Conservation (phyloP, 2,329 filamentous ascomycete genomes). For the Periconia digitata region DNA sequence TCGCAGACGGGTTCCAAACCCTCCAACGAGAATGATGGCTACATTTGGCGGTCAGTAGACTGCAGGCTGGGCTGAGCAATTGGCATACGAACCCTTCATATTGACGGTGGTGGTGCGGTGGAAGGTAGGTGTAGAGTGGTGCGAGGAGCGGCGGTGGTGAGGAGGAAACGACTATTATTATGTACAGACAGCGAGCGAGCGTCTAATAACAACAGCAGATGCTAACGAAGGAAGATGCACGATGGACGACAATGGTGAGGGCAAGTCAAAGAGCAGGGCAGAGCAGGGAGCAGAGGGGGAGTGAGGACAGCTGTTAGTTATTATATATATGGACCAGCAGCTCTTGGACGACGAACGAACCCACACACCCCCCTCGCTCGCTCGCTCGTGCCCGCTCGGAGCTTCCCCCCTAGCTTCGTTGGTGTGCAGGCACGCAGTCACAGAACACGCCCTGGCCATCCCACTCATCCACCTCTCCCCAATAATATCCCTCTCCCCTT, state of each 20-base stretch:
- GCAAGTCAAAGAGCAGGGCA: constrained; percentile 19
- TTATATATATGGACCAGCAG: no score
- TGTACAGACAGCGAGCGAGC: constrained; percentile 18
- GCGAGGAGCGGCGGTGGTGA: no score
- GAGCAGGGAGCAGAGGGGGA: neutral
- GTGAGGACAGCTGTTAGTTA: constrained; percentile 33
- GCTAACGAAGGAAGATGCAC: constrained; percentile 2
- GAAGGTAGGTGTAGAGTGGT: constrained; percentile 1
- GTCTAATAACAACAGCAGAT: constrained; percentile 17
- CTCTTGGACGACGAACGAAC: neutral
- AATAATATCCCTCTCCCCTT: neutral
- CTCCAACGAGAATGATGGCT: constrained; percentile 99
- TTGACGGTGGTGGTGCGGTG: constrained; percentile 20
- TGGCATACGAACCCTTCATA: constrained; percentile 42
- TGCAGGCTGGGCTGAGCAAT: constrained; percentile 4
- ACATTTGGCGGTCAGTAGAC: constrained; percentile 9
- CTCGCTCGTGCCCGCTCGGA: constrained; percentile 8
- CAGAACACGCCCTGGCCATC: constrained; percentile 8
- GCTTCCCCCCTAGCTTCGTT: constrained; percentile 29
- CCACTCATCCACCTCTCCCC: constrained; percentile 6
- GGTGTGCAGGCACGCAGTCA: constrained; percentile 2
- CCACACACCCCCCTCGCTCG: neutral
- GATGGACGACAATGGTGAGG: constrained; percentile 15
- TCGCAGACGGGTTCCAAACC: constrained; percentile 96
- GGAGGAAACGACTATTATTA: no score